Base-by-base conservation (phyloP, 129 eudicot species). In the Saposhnikovia divaricata region DNA sequence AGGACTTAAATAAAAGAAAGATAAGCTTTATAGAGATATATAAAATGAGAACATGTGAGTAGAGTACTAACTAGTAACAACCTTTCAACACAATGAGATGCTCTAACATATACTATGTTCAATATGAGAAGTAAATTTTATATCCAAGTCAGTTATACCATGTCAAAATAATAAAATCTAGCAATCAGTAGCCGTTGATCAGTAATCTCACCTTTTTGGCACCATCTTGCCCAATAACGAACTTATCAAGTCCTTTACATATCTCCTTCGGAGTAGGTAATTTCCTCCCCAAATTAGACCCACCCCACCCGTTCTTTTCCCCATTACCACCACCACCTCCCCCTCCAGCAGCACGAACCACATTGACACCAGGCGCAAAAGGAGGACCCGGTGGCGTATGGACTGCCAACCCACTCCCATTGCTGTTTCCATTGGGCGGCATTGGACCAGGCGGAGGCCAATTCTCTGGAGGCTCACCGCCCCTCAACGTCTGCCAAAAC, bases 241-340 rank as follows among this genome's bases (percentile, higher is more conserved):
- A 93, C 80, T 93, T 87, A 82, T 93, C 97, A 46, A 93, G 92
- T 4, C 97, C 93, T 79, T 84, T 79, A 77, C 91, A 89, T 42
- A 93, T 93, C 91, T 91, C 98, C 84, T 93, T 93, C 5, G 98
- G 98, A 0, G 98, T 93, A 7, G 98, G 98, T 68, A 93, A 81
- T 74, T 83, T 87, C 81, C 84, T 87, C 28, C 98, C 98, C 87
- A 93, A 81, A 83, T 89, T 89, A 15, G 97, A 85, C 28, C 98
- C 98, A 13, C 98, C 98, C 98, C 98, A 93, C 75, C 87, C 88
- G 28, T 57, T 84, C 74, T 80, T 83, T 82, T 86, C 90, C 70
- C 83, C 77, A 19, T 16, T 51, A 59, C 76, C 88, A 14, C 76
- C 80, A 11, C 83, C 85, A 37, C 83, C 75, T n/a, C 84, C 82